Base-by-base conservation (phyloP, 2,329 filamentous ascomycete genomes). In the Fusarium domesticum region DNA sequence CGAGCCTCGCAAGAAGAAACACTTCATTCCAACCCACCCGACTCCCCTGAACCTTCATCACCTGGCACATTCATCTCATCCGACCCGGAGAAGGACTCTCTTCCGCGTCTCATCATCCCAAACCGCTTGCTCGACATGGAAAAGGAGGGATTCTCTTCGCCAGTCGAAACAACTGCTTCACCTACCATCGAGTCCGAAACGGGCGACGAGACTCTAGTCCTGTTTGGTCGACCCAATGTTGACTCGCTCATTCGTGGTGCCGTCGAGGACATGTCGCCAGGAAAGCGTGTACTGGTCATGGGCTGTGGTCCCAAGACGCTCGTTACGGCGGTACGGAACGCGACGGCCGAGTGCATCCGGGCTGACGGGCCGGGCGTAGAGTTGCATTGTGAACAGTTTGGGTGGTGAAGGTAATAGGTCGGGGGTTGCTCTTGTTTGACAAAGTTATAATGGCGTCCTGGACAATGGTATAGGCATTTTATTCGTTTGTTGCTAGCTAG, bases 321-420 rank as follows among this genome's bases (percentile, higher is more conserved):
- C 38, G 73, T 73, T 65, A 58, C 61, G 17, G 51, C 63, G 18
- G 67, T 75, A 28, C 68, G 73, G 18, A 66, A 71, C 39, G 67
- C 69, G 2, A 62, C 68, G 1, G 69, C 70, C 2, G 54, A 54
- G 11, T 65, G 61, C 42, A 74, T 77, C 36, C 63, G 58, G 17
- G 39, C 58, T 0, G 61, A 65, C 6, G 72, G 73, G 2, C 70
- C 73, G 2, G 67, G 67, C 18, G 59, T 77, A 4, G 73, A 74
- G 50, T 59, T 77, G 12, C 73, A 77, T 59, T 71, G 70, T 40
- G 74, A 77, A 59, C 62, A 70, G 34, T 75, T 75, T 57, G 70
- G 65, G 5, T 73, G 70, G 70, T 72, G 49, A 59, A 18, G 17
- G 18, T 23, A 8, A 28, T 28, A 8, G 23, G 23, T 11, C 14